A percentile compares a stretch with the other conserved stretches of the same genome.
These are phyloP conservation scores for Acidiella bohemica DNA, from an alignment of 495 filamentous ascomycete species.

Conservation along the genomic window DNA sequence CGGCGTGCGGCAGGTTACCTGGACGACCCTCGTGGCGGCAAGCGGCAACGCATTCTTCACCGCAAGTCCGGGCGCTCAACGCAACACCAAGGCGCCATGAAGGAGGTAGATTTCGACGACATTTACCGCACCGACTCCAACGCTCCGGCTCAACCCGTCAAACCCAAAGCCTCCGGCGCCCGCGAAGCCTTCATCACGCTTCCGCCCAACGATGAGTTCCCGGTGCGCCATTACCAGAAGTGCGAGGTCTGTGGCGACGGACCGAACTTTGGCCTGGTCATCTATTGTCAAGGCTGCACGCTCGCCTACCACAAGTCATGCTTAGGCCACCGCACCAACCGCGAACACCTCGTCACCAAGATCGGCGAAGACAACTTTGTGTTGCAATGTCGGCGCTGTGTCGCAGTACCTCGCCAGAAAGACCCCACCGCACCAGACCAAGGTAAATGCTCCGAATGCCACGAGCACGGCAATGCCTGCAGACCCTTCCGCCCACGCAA, in stretches of 20 bases:
- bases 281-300: constrained; percentile 87
- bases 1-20: not conserved
- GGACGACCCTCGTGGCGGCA: constrained; percentile 1
- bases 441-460: constrained; percentile 57
- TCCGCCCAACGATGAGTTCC: constrained; percentile 45
- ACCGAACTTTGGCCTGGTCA: constrained; percentile 40
- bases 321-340: constrained; percentile 52
- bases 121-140: constrained; percentile 40
- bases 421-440: constrained; percentile 55
- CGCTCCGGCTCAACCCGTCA: constrained; percentile 1
- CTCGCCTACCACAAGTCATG: constrained; percentile 69
- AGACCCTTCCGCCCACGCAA: constrained; percentile 54
- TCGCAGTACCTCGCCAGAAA: constrained; percentile 51
- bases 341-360: constrained; percentile 94
- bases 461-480: constrained; percentile 46
- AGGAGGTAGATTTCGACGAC: constrained; percentile 52
- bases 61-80: constrained; percentile 29
- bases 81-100: constrained; percentile 39
- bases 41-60: constrained; percentile 13
- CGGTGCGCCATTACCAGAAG: constrained; percentile 45
- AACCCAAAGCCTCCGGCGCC: constrained; percentile 46
- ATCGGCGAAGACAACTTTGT: constrained; percentile 63
- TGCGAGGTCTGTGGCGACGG: constrained; percentile 63
- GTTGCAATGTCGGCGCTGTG: constrained; percentile 78
- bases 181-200: constrained; percentile 54